phyloP scores from a whole-genome alignment of 2,329 filamentous ascomycete genomes.

The Sclerotinia subarctica region DNA sequence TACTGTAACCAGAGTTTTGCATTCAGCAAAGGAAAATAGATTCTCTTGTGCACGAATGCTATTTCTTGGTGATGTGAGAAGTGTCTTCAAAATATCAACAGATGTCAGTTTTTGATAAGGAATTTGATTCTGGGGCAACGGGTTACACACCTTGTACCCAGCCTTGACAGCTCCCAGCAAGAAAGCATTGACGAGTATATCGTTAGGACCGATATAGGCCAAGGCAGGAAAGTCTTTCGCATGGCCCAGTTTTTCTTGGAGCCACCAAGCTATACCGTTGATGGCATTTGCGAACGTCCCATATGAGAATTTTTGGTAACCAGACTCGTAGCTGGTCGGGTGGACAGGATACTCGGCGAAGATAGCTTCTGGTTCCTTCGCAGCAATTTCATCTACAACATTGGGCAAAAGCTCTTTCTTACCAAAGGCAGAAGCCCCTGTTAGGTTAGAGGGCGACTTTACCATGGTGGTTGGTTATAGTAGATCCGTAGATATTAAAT shows the following conservation, averaged over 20 bases:
- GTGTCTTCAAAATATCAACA: background rate
- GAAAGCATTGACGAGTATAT: background rate
- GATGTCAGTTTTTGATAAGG: background rate
- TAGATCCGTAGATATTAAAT: background rate
- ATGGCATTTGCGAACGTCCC: conserved; percentile 25
- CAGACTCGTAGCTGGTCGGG: conserved; percentile 1
- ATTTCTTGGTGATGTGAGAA: no score
- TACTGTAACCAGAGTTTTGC: no score
- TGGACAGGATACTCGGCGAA: conserved; percentile 16
- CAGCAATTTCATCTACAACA: conserved; percentile 12
- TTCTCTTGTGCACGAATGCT: no score
- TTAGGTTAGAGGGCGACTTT: background rate
- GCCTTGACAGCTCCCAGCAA: conserved; percentile 17
- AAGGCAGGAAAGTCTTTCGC: conserved; percentile 40
- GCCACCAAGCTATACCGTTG: conserved; percentile 25
- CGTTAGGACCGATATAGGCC: conserved; percentile 43
- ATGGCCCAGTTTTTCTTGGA: conserved; percentile 21
- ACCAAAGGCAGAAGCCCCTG: background rate
- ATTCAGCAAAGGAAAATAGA: no score
- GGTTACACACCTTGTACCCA: background rate
- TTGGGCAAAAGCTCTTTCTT: conserved; percentile 14
- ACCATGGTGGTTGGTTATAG: background rate
- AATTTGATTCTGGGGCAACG: background rate
- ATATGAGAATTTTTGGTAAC: conserved; percentile 23
- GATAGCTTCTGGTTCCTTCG: conserved; percentile 2